A percentile compares a stretch with the other conserved stretches of the same genome.
phyloP scores from a whole-genome alignment of 163 green algal species.

The Scenedesmus sp. region DNA sequence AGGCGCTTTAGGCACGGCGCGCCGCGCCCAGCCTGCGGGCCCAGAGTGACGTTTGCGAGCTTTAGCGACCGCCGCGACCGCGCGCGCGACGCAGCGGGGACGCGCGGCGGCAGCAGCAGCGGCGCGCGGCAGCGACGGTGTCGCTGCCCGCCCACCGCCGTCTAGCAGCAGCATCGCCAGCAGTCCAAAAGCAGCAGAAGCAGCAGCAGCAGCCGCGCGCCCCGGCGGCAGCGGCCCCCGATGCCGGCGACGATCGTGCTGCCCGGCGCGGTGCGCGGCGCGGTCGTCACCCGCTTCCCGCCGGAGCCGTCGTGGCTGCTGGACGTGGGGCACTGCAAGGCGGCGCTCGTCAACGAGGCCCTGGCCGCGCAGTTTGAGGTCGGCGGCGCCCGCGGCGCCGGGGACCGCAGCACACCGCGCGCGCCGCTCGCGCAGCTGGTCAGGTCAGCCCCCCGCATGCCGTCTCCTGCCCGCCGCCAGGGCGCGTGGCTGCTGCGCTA shows the following conservation, averaged over 20 bases:
- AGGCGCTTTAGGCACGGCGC: too few relatives aligned
- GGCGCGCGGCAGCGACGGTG: too few relatives aligned
- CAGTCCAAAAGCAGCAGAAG: too few relatives aligned
- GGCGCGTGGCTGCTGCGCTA: constrained; percentile 44
- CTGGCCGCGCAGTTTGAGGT: constrained; percentile 18
- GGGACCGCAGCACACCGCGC: background rate
- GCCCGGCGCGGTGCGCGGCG: background rate
- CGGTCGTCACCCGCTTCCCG: constrained; percentile 33
- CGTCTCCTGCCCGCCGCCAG: too few relatives aligned
- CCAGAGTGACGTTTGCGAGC: too few relatives aligned
- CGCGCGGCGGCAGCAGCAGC: too few relatives aligned
- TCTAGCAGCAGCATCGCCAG: too few relatives aligned
- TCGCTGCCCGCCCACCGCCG: too few relatives aligned
- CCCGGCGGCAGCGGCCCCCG: background rate
- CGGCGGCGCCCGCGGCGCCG: background rate
- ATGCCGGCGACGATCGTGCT: constrained; percentile 4
- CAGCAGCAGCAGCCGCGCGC: too few relatives aligned
- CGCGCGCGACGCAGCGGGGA: too few relatives aligned
- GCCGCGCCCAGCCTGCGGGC: too few relatives aligned
- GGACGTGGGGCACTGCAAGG: constrained; percentile 36
- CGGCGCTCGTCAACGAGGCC: constrained; percentile 29
- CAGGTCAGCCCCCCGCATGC: background rate
- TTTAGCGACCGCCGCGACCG: too few relatives aligned
- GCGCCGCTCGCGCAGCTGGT: background rate
- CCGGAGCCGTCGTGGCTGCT: constrained; percentile 36